A percentile compares a stretch with the other conserved stretches of the same genome.
Conservation (phyloP, 179 eudicot species). For the Amaranthus tricolor region DNA sequence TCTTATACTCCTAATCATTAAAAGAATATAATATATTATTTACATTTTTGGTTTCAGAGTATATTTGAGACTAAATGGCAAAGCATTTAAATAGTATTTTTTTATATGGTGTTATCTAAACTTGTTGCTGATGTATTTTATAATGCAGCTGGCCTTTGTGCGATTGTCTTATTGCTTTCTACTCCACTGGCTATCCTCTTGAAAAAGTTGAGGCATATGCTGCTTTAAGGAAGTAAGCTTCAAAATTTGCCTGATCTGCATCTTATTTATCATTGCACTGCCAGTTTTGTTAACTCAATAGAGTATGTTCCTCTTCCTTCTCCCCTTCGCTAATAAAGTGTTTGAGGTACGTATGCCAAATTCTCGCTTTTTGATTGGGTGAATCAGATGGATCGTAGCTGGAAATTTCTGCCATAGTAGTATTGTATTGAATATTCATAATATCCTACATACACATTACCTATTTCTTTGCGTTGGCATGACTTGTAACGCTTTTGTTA, state of each 20-base stretch:
- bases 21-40: too few relatives aligned
- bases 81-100: too few relatives aligned
- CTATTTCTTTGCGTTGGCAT: not conserved
- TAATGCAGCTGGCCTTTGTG: slow-evolving; percentile 89
- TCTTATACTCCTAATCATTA: too few relatives aligned
- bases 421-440: too few relatives aligned
- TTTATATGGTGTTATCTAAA: not conserved
- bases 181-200: slow-evolving; percentile 89
- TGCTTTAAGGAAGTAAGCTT: slow-evolving; percentile 69
- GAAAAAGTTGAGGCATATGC: slow-evolving; percentile 89
- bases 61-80: too few relatives aligned
- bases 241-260: slow-evolving; percentile 3
- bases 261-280: slow-evolving; percentile 9
- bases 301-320: not conserved
- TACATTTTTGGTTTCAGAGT: too few relatives aligned
- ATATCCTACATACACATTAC: not conserved
- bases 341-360: too few relatives aligned
- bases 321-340: not conserved
- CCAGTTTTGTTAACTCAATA: not conserved
- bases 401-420: too few relatives aligned
- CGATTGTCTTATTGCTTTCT: slow-evolving; percentile 91
- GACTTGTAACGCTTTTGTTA: not conserved
- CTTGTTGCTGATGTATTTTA: slow-evolving; percentile 16
- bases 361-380: too few relatives aligned
- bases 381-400: too few relatives aligned